Evolutionary conservation across 352 stramenopile species (phyloP), one percentile per base, ranked within the genome.

Genomic region (Globisporangium radiosum): DNA sequence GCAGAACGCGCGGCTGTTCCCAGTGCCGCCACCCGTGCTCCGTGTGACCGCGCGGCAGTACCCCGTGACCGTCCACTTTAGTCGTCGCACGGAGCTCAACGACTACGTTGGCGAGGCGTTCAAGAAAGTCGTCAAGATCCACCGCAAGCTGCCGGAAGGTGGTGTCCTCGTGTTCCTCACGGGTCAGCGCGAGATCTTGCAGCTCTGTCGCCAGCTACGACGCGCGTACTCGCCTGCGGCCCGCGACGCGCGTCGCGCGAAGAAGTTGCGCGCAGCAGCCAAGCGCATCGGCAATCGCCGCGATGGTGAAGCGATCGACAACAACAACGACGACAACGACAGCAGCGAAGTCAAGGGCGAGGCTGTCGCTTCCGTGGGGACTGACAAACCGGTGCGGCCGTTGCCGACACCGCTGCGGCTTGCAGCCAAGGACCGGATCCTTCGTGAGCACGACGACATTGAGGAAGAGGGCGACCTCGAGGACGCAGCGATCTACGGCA

Each of bases 81-180:
- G 90, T 69, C 98, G 98, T 71, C 85, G 94, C 48, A 99, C 97
- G 1, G 96, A 99, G 63, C 71, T 99, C 55, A 83, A 98, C 45
- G 87, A 99, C 70, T 99, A 99, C 73, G 83, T 98, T 54, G 73
- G 86, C 42, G 95, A 90, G 40, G 92, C 94, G 7, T 98, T 97
- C 68, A 95, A 97, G 57, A 99, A 99, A 69, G 82, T 94, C 40
- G 63, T 95, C 19, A 98, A 98, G 71, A 99, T 99, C 60, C 97
- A 99, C 81, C 81, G 90, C 56, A 98, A 97, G 65, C 78, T 99
- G n/a, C 97, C 97, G 0, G 79, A 91, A 44, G 97, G 97, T 47
- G 97, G 94, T 10, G 92, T 99, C 44, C 81, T 99, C 8, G 93
- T 99, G 13, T 99, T 99, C 64, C 77, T 99, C 0, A 99, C 97